Evolutionary conservation across 2,329 filamentous ascomycete species (phyloP).

Genomic region (Colletotrichum sp.): DNA sequence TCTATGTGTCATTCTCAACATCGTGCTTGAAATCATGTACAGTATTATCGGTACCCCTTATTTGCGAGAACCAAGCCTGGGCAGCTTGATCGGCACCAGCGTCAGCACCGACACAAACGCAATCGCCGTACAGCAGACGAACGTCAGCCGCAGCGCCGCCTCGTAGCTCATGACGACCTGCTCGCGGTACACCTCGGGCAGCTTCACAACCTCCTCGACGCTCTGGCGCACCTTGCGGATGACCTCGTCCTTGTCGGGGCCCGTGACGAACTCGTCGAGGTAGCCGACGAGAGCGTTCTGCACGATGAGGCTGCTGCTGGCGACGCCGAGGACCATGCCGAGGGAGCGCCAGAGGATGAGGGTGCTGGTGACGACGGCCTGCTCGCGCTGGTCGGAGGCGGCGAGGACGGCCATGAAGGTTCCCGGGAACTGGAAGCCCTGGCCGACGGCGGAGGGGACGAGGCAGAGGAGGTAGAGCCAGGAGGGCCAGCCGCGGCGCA

Average conservation of each 20-base stretch:
- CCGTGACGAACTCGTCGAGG: conserved; percentile 63
- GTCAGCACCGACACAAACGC: conserved; percentile 53
- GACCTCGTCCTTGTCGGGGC: conserved; percentile 61
- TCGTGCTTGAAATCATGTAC: not conserved
- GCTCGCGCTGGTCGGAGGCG: conserved; percentile 62
- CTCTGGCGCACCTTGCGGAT: conserved; percentile 56
- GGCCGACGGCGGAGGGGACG: conserved; percentile 60
- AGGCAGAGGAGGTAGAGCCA: conserved; percentile 61
- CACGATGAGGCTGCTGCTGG: conserved; percentile 72
- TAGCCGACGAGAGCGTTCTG: conserved; percentile 72
- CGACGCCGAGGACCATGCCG: conserved; percentile 76
- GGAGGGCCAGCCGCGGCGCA: conserved; percentile 57
- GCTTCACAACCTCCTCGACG: conserved; percentile 56
- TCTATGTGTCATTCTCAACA: not conserved
- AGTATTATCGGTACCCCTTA: conserved; percentile 12
- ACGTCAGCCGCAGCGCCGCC: conserved; percentile 52
- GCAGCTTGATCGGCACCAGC: conserved; percentile 58
- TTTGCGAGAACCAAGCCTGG: conserved; percentile 52
- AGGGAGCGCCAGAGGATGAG: conserved; percentile 75
- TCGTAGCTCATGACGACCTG: conserved; percentile 64
- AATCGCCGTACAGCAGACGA: conserved; percentile 48
- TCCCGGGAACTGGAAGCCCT: conserved; percentile 69
- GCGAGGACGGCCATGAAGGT: conserved; percentile 69
- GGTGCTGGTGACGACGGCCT: conserved; percentile 73
- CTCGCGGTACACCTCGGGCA: conserved; percentile 51